Conservation (phyloP, 2,329 filamentous ascomycete genomes). For the Phialophora tarda region DNA sequence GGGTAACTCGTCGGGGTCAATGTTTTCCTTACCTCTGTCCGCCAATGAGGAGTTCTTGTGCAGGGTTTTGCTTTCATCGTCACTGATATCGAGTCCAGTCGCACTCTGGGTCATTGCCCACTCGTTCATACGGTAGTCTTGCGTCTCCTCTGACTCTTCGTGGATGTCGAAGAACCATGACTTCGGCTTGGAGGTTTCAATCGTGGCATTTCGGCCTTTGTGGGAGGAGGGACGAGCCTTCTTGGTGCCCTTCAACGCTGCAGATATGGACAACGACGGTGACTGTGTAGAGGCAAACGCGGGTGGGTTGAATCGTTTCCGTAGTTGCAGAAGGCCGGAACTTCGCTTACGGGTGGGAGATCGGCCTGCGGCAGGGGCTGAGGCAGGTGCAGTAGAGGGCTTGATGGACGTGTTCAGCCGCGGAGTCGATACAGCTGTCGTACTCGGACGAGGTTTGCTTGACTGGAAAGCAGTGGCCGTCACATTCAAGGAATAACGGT, state of each 20-base stretch:
- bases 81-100: slow-evolving; percentile 79
- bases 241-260: slow-evolving; percentile 72
- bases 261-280: slow-evolving; percentile 81
- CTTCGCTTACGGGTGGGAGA: slow-evolving; percentile 79
- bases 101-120: slow-evolving; percentile 80
- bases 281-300: slow-evolving; percentile 58
- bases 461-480: slow-evolving; percentile 38
- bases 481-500: slow-evolving; percentile 53
- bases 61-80: slow-evolving; percentile 69
- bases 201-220: slow-evolving; percentile 42
- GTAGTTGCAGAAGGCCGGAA: slow-evolving; percentile 70
- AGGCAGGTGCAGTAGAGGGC: slow-evolving; percentile 55
- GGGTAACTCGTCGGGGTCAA: slow-evolving; percentile 67
- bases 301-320: slow-evolving; percentile 75
- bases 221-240: slow-evolving; percentile 45
- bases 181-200: slow-evolving; percentile 64
- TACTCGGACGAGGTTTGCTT: slow-evolving; percentile 27
- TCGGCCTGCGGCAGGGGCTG: slow-evolving; percentile 73
- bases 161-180: slow-evolving; percentile 92
- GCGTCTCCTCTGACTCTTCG: slow-evolving; percentile 86
- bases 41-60: slow-evolving; percentile 32
- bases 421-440: slow-evolving; percentile 34
- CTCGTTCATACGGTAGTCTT: slow-evolving; percentile 76
- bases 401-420: slow-evolving; percentile 39
- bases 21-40: slow-evolving; percentile 86